Conservation (phyloP, 2,329 filamentous ascomycete species). For the Pleoardoris graminearum region DNA sequence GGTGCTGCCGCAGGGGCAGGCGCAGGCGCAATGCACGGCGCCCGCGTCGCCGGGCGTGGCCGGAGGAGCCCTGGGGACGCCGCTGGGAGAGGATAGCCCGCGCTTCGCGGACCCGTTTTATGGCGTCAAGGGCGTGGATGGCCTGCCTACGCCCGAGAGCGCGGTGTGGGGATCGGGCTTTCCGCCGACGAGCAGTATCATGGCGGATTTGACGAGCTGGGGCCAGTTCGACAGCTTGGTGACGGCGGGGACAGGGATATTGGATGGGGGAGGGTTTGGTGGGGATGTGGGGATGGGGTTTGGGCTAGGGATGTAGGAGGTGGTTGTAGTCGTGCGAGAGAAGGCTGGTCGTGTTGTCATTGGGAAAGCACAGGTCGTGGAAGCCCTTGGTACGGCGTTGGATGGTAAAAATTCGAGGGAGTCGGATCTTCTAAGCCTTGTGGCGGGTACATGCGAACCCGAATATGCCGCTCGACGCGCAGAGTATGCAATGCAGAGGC, state of each 20-base stretch:
- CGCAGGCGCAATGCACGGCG: not conserved
- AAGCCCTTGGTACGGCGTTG: no score
- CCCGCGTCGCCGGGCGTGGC: not conserved
- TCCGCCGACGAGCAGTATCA: conserved; percentile 27
- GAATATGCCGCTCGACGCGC: no score
- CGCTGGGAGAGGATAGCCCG: conserved; percentile 19
- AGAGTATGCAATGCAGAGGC: no score
- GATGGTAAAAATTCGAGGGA: no score
- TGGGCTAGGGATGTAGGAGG: conserved; percentile 21
- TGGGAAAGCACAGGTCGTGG: no score
- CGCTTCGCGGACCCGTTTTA: conserved; percentile 17
- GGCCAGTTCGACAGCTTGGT: conserved; percentile 46
- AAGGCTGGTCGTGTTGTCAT: no score
- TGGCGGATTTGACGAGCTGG: conserved; percentile 45
- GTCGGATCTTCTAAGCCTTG: no score
- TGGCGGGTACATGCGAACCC: no score
- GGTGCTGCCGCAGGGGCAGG: not conserved
- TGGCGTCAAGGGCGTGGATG: conserved; percentile 11
- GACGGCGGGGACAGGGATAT: conserved; percentile 38
- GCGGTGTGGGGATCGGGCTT: conserved; percentile 27
- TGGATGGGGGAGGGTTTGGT: conserved; percentile 32
- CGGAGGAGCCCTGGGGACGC: not conserved
- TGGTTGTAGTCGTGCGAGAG: no score
- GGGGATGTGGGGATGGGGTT: conserved; percentile 27
- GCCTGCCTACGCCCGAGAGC: conserved; percentile 38